Conservation (phyloP, 1,139 yeast species). For the Arxiozyma bovina region DNA sequence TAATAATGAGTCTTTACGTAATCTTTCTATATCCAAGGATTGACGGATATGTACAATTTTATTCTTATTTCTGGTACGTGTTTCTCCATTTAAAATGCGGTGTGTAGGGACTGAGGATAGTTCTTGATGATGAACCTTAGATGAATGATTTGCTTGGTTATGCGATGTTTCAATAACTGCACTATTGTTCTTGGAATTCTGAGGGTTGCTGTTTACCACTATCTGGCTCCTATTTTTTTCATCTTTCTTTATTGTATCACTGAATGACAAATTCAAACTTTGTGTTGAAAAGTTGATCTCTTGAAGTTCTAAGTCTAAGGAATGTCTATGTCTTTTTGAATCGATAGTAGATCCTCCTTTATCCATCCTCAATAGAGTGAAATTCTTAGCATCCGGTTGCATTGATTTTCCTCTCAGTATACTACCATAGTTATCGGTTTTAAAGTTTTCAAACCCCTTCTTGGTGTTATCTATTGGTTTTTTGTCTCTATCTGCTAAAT, state of each 20-base stretch:
- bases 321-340: slow-evolving; percentile 8
- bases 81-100: neutral
- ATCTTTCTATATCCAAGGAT: slow-evolving; percentile 24
- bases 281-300: slow-evolving; percentile 25
- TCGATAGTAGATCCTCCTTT: neutral
- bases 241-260: neutral
- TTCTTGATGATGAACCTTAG: neutral
- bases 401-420: neutral
- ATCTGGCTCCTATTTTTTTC: neutral
- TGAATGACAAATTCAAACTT: slow-evolving; percentile 4
- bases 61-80: neutral
- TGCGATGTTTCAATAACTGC: neutral
- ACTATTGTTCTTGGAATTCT: neutral
- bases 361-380: neutral
- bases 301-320: slow-evolving; percentile 26
- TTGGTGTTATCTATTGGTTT: neutral
- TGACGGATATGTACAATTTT: slow-evolving; percentile 20
- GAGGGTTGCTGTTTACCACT: neutral
- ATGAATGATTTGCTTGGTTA: neutral
- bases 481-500: slow-evolving; percentile 17
- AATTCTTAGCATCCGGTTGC: neutral
- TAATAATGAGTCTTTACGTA: slow-evolving; percentile 18
- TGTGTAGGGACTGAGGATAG: neutral
- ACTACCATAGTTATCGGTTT: neutral
- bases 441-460: neutral